Percentiles rank a stretch among this genome's conserved stretches.
Evolutionary conservation across 208 protist species (phyloP).

Genomic region (Tetramitus jugosus): DNA sequence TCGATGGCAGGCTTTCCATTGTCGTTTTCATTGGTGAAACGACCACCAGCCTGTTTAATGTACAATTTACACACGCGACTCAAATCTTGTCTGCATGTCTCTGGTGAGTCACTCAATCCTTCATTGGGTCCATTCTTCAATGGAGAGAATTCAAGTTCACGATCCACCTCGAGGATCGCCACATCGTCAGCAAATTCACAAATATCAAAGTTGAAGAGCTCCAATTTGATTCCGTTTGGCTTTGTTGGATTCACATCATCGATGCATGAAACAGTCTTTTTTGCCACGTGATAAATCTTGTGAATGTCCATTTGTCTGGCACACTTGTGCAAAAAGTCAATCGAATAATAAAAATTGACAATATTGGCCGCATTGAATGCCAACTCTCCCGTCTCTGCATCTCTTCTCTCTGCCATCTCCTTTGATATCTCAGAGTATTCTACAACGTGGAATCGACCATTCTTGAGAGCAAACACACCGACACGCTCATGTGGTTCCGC

Average conservation of each 20-base stretch:
- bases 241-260: conserved; percentile 31
- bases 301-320: conserved; percentile 18
- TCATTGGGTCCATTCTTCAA: conserved; percentile 90
- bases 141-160: conserved; percentile 85
- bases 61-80: conserved; percentile 57
- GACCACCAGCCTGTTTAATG: conserved; percentile 39
- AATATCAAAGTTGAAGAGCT: conserved; percentile 95
- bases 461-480: conserved; percentile 80
- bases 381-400: conserved; percentile 62
- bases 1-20: too few relatives aligned
- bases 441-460: conserved; percentile 73
- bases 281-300: conserved; percentile 79
- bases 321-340: conserved; percentile 54
- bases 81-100: conserved; percentile 63
- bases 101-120: conserved; percentile 58
- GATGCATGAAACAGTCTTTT: conserved; percentile 95
- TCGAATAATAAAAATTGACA: conserved; percentile 78
- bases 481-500: conserved; percentile 53
- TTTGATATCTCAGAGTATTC: conserved; percentile 95
- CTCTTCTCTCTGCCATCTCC: conserved; percentile 45
- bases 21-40: neutral
- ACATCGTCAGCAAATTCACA: conserved; percentile 63
- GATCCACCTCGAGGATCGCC: conserved; percentile 63
- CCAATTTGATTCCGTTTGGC: conserved; percentile 77
- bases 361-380: conserved; percentile 92